Evolutionary conservation across 257 asterid genomes (phyloP).

Genomic region (Phtheirospermum japonicum): DNA sequence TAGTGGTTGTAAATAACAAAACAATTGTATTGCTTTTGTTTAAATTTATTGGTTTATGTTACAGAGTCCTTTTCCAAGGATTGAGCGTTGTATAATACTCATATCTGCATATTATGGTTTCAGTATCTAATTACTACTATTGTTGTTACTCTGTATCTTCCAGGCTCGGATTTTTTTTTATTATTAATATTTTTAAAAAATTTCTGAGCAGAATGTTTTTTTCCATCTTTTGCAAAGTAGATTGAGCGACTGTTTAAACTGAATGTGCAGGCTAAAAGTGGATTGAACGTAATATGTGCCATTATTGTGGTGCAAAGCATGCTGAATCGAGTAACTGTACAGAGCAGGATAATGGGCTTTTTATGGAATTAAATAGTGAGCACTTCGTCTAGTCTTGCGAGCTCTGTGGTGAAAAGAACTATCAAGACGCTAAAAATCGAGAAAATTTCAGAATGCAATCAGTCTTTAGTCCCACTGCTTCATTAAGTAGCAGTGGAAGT

Average conservation of each 20-base stretch:
- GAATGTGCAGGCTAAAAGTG: slow-evolving; percentile 37
- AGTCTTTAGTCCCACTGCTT: slow-evolving; percentile 35
- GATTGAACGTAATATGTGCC: slow-evolving; percentile 44
- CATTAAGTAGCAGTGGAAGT: slow-evolving; percentile 53
- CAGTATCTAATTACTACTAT: too few species aligned
- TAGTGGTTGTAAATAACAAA: neutral
- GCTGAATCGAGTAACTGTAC: slow-evolving; percentile 36
- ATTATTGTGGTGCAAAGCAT: slow-evolving; percentile 44
- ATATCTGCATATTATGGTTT: neutral
- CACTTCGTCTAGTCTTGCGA: slow-evolving; percentile 34
- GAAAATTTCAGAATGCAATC: slow-evolving; percentile 43
- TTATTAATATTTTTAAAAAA: too few species aligned
- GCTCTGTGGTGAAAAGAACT: slow-evolving; percentile 41
- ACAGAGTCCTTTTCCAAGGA: neutral
- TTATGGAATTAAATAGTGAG: slow-evolving; percentile 28
- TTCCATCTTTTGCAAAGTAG: neutral
- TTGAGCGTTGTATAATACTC: neutral
- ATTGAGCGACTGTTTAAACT: slow-evolving; percentile 6
- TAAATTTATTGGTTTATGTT: neutral
- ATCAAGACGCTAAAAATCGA: slow-evolving; percentile 32
- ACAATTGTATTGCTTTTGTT: slow-evolving; percentile 6
- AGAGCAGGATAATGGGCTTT: slow-evolving; percentile 41
- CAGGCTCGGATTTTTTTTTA: too few species aligned
- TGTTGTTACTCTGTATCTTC: too few species aligned
- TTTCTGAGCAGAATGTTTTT: too few species aligned